These are phyloP conservation scores for Stachybotrys chartarum DNA, from an alignment of 2,329 filamentous ascomycete genomes.

Conservation along the genomic window DNA sequence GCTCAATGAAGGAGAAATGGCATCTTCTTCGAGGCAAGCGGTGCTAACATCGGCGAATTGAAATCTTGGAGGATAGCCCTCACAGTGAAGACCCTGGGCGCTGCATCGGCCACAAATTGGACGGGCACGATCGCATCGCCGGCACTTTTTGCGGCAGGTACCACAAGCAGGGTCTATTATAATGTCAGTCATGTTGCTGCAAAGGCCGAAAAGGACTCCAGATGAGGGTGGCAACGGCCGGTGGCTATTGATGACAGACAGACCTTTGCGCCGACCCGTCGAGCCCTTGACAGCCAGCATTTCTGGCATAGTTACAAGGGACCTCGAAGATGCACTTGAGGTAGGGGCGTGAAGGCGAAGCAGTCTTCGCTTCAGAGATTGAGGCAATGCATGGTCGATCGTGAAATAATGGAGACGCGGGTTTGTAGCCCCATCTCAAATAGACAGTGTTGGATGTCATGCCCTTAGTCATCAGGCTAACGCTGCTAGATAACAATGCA, in stretches of 20 bases:
- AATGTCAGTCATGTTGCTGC: not conserved
- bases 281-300: constrained; percentile 3
- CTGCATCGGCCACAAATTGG: constrained; percentile 19
- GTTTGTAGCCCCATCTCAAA: too few relatives aligned
- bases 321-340: not conserved
- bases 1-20: not conserved
- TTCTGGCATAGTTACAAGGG: not conserved
- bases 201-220: too few relatives aligned
- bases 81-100: constrained; percentile 19
- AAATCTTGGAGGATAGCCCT: constrained; percentile 20
- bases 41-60: constrained; percentile 16
- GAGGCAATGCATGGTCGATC: too few relatives aligned
- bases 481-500: too few relatives aligned
- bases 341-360: not conserved
- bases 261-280: constrained; percentile 13
- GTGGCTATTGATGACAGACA: not conserved
- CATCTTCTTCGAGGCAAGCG: constrained; percentile 4
- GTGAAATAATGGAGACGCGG: too few relatives aligned
- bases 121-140: constrained; percentile 21
- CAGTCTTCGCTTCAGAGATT: too few relatives aligned
- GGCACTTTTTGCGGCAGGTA: constrained; percentile 22
- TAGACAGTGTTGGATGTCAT: too few relatives aligned
- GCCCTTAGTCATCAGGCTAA: too few relatives aligned
- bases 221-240: too few relatives aligned
- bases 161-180: constrained; percentile 19